Evolutionary conservation across 306 rosid genomes (phyloP).

Genomic region (Vigna hirtella): DNA sequence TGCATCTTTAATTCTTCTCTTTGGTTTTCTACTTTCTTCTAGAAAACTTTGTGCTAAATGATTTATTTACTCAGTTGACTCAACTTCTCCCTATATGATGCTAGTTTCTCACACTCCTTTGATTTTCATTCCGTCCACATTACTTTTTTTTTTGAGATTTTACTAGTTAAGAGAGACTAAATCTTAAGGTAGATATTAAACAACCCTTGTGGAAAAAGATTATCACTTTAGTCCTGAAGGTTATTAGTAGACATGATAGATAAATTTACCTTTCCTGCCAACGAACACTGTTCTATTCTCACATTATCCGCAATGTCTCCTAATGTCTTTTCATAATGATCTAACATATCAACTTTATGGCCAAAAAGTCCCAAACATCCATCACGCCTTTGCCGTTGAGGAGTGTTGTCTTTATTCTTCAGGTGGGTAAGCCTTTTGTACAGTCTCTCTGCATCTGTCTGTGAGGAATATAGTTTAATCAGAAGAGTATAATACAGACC

Average conservation of each 20-base stretch:
- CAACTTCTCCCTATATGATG: not conserved
- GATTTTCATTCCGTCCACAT: constrained; percentile 2
- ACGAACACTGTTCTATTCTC: constrained; percentile 66
- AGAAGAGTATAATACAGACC: not conserved
- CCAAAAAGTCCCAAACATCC: constrained; percentile 74
- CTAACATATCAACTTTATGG: constrained; percentile 55
- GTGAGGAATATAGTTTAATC: constrained; percentile 31
- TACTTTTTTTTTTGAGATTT: not conserved
- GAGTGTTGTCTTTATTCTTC: constrained; percentile 44
- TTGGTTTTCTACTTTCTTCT: not conserved
- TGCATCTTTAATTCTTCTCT: not conserved
- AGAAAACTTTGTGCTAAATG: not conserved
- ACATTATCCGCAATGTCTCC: constrained; percentile 64
- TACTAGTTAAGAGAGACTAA: not conserved
- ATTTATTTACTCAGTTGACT: not conserved
- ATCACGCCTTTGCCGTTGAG: constrained; percentile 54
- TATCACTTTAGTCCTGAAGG: constrained; percentile 5
- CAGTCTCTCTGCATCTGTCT: constrained; percentile 74
- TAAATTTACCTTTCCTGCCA: constrained; percentile 64
- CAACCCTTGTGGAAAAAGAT: constrained; percentile 13
- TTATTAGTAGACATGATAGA: constrained; percentile 18
- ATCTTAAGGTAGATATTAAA: constrained; percentile 7
- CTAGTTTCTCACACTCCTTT: not conserved
- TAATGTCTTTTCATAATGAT: constrained; percentile 66
- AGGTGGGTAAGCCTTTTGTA: constrained; percentile 58